A percentile compares a stretch with the other conserved stretches of the same genome.
These are phyloP conservation scores for Phytophthora sp. DNA, from an alignment of 352 stramenopile genomes.

Conservation along the genomic window DNA sequence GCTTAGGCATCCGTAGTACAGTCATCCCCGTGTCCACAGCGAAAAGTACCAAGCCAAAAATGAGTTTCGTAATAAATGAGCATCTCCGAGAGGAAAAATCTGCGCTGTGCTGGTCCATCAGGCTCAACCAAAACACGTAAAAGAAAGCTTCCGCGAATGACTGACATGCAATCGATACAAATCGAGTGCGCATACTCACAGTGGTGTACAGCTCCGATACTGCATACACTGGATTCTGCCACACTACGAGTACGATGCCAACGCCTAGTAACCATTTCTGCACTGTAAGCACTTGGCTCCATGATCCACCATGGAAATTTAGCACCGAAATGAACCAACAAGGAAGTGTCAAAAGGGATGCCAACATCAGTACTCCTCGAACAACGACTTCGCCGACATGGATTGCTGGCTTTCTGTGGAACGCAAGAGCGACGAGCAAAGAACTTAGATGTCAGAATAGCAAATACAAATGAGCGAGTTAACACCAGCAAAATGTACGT, in stretches of 20 bases:
- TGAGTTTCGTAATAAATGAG: constrained; percentile 36
- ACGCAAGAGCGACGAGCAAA: neutral
- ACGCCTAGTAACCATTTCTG: constrained; percentile 79
- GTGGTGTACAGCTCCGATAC: constrained; percentile 61
- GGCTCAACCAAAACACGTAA: constrained; percentile 82
- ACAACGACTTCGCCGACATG: constrained; percentile 76
- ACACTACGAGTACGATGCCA: constrained; percentile 76
- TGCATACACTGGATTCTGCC: constrained; percentile 83
- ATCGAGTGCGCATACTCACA: constrained; percentile 65
- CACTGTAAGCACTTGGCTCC: constrained; percentile 59
- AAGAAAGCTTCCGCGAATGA: constrained; percentile 79
- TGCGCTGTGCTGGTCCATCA: constrained; percentile 75
- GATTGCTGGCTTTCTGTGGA: constrained; percentile 64
- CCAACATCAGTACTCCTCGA: constrained; percentile 60
- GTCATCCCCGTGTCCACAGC: constrained; percentile 66
- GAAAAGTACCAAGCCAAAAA: constrained; percentile 48
- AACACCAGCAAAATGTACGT: constrained; percentile 25
- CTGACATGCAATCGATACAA: constrained; percentile 70
- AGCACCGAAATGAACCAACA: constrained; percentile 75
- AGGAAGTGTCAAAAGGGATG: constrained; percentile 66
- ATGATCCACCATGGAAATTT: constrained; percentile 60
- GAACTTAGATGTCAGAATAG: neutral
- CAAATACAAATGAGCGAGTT: neutral
- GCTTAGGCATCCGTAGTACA: constrained; percentile 64
- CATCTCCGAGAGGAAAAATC: constrained; percentile 40